Evolutionary conservation across 495 filamentous ascomycete species (phyloP).

Genomic region (Neurospora sp.): DNA sequence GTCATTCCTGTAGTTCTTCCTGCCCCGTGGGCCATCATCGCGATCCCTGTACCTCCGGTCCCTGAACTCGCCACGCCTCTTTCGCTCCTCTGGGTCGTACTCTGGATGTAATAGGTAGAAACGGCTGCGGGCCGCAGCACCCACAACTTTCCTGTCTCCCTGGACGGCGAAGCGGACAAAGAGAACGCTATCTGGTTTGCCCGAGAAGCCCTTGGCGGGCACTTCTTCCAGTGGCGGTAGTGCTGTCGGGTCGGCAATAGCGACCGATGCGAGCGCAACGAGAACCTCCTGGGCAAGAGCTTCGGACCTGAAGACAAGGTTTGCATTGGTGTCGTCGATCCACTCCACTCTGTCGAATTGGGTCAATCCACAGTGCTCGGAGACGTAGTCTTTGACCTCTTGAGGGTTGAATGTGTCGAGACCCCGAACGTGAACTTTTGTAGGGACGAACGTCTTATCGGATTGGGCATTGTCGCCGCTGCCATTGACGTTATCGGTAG

Average conservation of each 20-base stretch:
- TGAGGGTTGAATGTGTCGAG: conserved; percentile 71
- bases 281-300: conserved; percentile 59
- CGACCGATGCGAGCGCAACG: conserved; percentile 42
- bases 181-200: conserved; percentile 59
- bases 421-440: conserved; percentile 74
- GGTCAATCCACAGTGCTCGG: conserved; percentile 48
- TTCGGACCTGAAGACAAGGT: conserved; percentile 67
- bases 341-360: conserved; percentile 63
- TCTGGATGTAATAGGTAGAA: conserved; percentile 89
- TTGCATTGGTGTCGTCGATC: conserved; percentile 91
- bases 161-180: conserved; percentile 62
- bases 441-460: conserved; percentile 28
- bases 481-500: conserved; percentile 8
- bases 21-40: conserved; percentile 36
- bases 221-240: conserved; percentile 40
- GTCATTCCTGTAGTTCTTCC: conserved; percentile 34
- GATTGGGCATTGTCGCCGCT: conserved; percentile 7
- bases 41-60: conserved; percentile 42
- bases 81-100: conserved; percentile 69
- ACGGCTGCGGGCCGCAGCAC: conserved; percentile 68
- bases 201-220: conserved; percentile 50
- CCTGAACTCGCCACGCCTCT: conserved; percentile 33
- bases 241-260: conserved; percentile 35
- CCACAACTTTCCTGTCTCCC: conserved; percentile 67
- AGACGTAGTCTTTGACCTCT: conserved; percentile 61